phyloP scores from a whole-genome alignment of 1,284 basidiomycete genomes.

The Xanthoconium separans region DNA sequence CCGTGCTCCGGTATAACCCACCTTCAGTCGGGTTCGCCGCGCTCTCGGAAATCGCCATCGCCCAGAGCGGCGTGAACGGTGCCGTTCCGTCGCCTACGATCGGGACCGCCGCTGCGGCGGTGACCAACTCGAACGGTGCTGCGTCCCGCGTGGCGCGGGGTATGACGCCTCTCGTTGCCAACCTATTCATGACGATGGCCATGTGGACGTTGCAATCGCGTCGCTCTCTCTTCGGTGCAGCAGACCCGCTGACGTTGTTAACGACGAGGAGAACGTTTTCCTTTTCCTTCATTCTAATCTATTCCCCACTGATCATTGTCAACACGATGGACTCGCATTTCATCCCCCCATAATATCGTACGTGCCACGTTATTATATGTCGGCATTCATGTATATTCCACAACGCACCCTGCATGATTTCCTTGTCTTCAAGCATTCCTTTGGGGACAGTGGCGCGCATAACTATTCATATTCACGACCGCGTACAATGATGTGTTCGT shows the following conservation, averaged over 20 bases:
- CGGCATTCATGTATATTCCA: neutral
- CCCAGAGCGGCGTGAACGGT: conserved; percentile 31
- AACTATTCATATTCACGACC: neutral
- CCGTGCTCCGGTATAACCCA: conserved; percentile 49
- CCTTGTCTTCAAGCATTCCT: neutral
- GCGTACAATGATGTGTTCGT: neutral
- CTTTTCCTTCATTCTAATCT: too few species aligned
- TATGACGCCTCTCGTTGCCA: neutral
- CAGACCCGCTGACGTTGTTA: neutral
- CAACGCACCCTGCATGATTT: neutral
- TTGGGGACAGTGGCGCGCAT: neutral
- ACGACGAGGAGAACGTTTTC: too few species aligned
- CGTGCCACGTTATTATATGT: neutral
- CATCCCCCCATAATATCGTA: neutral
- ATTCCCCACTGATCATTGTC: too few species aligned
- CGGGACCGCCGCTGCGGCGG: conserved; percentile 24
- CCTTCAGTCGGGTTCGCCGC: conserved; percentile 52
- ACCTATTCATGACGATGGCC: neutral
- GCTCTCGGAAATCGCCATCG: conserved; percentile 34
- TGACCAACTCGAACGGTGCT: conserved; percentile 13
- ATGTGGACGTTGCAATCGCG: conserved; percentile 1
- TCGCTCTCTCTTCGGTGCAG: neutral
- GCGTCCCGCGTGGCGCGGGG: neutral
- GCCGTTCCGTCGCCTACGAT: conserved; percentile 35
- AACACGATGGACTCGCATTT: neutral